phyloP scores from a whole-genome alignment of 352 stramenopile species.

The Phytophthora palmivora region DNA sequence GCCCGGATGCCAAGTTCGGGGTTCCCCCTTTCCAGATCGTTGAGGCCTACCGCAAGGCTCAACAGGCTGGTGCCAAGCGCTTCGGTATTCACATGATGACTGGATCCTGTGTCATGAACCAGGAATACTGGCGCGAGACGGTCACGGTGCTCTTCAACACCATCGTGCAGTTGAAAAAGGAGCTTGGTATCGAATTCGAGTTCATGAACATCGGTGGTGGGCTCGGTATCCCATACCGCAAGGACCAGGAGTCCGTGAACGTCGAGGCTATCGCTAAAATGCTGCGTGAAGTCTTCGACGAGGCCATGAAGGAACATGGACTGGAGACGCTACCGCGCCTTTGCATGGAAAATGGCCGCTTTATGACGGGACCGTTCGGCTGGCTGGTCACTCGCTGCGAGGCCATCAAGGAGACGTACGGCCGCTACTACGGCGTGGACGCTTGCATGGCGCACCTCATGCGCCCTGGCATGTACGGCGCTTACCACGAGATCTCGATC shows the following conservation, averaged over 20 bases:
- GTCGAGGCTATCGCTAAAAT: slow-evolving; percentile 73
- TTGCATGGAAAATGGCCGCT: slow-evolving; percentile 92
- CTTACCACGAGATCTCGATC: slow-evolving; percentile 91
- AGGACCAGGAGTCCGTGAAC: slow-evolving; percentile 75
- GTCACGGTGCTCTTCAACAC: slow-evolving; percentile 86
- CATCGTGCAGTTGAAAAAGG: slow-evolving; percentile 76
- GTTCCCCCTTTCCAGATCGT: slow-evolving; percentile 90
- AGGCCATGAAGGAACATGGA: slow-evolving; percentile 72
- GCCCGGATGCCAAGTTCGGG: slow-evolving; percentile 90
- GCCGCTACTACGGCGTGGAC: slow-evolving; percentile 88
- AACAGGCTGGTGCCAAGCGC: slow-evolving; percentile 78
- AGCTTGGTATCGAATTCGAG: slow-evolving; percentile 90
- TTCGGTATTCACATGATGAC: slow-evolving; percentile 95
- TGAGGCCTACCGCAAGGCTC: slow-evolving; percentile 85
- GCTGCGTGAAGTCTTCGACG: slow-evolving; percentile 81
- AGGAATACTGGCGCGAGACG: slow-evolving; percentile 91
- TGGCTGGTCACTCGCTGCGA: slow-evolving; percentile 88
- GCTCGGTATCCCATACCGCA: slow-evolving; percentile 89
- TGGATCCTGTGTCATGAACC: slow-evolving; percentile 89
- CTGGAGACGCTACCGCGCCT: slow-evolving; percentile 66
- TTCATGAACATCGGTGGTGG: slow-evolving; percentile 93
- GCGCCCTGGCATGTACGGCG: slow-evolving; percentile 91
- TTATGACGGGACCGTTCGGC: slow-evolving; percentile 89
- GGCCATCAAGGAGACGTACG: slow-evolving; percentile 89
- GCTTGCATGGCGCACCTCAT: slow-evolving; percentile 92